phyloP scores from a whole-genome alignment of 2,329 filamentous ascomycete species.

The Diplocarpon mali region DNA sequence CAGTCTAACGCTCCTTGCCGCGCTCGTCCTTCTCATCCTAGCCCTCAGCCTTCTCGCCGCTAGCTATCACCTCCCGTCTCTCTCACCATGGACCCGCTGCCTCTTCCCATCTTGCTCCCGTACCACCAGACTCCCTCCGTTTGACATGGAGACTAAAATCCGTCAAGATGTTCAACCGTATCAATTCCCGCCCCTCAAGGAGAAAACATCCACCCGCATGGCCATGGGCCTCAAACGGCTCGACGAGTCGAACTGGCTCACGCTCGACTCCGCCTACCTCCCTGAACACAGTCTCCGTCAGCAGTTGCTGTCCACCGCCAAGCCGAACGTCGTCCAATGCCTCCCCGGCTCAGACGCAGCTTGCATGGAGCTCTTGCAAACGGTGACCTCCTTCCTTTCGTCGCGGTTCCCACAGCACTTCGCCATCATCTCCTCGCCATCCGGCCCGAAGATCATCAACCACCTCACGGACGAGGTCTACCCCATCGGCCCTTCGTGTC shows the following conservation, averaged over 20 bases:
- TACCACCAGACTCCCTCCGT: not conserved
- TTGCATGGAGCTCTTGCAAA: conserved; percentile 36
- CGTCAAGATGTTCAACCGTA: conserved; percentile 14
- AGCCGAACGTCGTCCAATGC: conserved; percentile 33
- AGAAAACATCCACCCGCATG: conserved; percentile 24
- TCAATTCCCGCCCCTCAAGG: conserved; percentile 16
- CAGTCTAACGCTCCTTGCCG: conserved; percentile 1
- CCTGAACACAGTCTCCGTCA: conserved; percentile 33
- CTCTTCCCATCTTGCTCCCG: not conserved
- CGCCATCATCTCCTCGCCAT: conserved; percentile 25
- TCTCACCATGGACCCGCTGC: not conserved
- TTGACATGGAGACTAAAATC: conserved; percentile 7
- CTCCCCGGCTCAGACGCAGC: conserved; percentile 33
- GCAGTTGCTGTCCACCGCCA: conserved; percentile 30
- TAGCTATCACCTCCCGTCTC: not conserved
- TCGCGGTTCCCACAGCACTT: conserved; percentile 34
- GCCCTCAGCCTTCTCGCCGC: conserved; percentile 3
- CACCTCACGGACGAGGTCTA: conserved; percentile 34
- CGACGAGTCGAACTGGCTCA: conserved; percentile 37
- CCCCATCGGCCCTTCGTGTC: conserved; percentile 27
- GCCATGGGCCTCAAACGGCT: conserved; percentile 38
- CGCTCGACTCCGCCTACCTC: conserved; percentile 35
- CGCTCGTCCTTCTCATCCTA: conserved; percentile 3
- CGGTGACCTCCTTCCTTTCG: conserved; percentile 35
- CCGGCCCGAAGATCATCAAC: conserved; percentile 30